Conservation (phyloP, 2,329 filamentous ascomycete genomes). For the Aureobasidium sp. region DNA sequence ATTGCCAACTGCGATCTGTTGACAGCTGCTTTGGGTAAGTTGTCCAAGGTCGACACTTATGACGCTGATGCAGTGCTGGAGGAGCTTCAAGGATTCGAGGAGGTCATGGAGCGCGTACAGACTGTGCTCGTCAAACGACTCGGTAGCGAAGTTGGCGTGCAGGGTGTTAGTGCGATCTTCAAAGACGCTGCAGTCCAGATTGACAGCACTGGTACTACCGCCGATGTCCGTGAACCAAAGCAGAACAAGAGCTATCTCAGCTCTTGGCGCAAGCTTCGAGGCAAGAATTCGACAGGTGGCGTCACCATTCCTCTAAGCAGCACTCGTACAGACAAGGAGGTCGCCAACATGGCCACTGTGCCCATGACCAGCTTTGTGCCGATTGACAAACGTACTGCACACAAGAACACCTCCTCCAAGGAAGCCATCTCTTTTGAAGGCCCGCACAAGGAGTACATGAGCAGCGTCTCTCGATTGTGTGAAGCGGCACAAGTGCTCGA, state of each 20-base stretch:
- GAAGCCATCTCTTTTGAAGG: constrained; percentile 62
- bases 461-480: constrained; percentile 78
- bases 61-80: constrained; percentile 89
- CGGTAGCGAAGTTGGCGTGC: constrained; percentile 84
- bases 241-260: constrained; percentile 68
- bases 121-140: constrained; percentile 68
- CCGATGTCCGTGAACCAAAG: constrained; percentile 31
- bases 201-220: constrained; percentile 20
- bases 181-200: constrained; percentile 48
- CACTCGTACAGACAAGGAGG: constrained; percentile 44
- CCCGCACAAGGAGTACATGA: constrained; percentile 86
- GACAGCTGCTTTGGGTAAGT: constrained; percentile 65
- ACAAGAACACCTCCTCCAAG: constrained; percentile 25
- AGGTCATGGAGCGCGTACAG: constrained; percentile 79
- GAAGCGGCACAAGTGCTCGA: constrained; percentile 90
- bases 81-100: constrained; percentile 86
- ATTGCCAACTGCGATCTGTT: constrained; percentile 83
- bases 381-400: constrained; percentile 53
- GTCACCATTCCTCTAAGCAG: constrained; percentile 4
- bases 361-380: constrained; percentile 63
- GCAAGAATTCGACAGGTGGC: constrained; percentile 62
- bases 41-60: constrained; percentile 74
- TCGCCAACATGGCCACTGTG: constrained; percentile 44
- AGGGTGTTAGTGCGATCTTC: constrained; percentile 65
- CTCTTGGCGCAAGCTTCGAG: constrained; percentile 82